These are phyloP conservation scores for Evernia prunastri DNA, from an alignment of 495 filamentous ascomycete genomes.

Conservation along the genomic window DNA sequence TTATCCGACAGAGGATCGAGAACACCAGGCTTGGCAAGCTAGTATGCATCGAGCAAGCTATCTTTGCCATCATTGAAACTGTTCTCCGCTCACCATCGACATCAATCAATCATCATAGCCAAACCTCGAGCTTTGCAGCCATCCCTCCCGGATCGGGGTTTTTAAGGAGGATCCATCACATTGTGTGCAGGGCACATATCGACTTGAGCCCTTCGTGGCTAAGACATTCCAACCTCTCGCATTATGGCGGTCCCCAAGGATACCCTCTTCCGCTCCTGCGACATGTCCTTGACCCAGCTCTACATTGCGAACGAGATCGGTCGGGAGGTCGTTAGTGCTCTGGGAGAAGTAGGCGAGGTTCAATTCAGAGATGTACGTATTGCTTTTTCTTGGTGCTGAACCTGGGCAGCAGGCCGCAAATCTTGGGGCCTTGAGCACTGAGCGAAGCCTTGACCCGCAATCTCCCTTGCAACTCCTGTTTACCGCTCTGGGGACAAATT, in stretches of 20 bases:
- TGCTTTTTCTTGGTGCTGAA: not conserved
- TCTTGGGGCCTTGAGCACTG: not conserved
- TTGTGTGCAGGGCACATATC: not conserved
- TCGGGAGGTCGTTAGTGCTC: constrained; percentile 90
- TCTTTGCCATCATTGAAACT: not conserved
- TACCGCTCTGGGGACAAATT: not conserved
- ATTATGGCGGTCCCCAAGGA: constrained; percentile 57
- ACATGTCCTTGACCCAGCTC: constrained; percentile 99
- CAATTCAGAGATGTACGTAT: constrained; percentile 90
- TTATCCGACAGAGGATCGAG: not conserved
- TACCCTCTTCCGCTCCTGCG: constrained; percentile 98
- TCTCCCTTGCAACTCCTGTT: not conserved
- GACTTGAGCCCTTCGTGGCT: constrained; percentile 3
- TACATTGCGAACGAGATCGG: constrained; percentile 99
- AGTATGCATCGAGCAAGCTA: not conserved
- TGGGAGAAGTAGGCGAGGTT: constrained; percentile 91
- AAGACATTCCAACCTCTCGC: not conserved
- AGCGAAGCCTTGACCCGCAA: not conserved
- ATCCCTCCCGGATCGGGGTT: not conserved
- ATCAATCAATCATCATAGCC: not conserved
- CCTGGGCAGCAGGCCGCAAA: constrained; percentile 11
- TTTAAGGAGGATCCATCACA: not conserved
- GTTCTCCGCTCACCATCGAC: not conserved
- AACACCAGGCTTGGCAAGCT: not conserved
- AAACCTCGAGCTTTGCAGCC: not conserved